These are phyloP conservation scores for Triangularia verruculosa DNA, from an alignment of 2,329 filamentous ascomycete genomes.

Conservation along the genomic window DNA sequence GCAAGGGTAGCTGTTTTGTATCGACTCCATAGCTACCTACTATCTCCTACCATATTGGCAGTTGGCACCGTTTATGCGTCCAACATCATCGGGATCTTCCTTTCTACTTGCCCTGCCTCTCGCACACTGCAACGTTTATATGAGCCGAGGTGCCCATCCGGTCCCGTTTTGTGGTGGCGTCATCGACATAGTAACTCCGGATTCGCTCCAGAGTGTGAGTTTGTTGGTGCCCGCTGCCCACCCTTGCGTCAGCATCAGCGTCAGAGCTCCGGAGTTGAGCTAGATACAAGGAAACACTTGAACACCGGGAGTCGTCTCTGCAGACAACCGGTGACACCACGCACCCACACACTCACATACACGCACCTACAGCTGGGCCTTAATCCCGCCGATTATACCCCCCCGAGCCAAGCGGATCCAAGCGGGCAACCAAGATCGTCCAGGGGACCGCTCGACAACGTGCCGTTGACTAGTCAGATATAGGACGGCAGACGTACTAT, in stretches of 20 bases:
- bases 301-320: neutral
- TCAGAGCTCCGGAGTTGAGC: neutral
- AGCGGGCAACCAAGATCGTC: neutral
- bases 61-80: no score
- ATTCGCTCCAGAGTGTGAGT: neutral
- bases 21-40: neutral
- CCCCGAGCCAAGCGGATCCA: neutral
- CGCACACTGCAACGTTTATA: neutral
- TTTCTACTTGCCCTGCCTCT: neutral
- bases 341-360: no score
- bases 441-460: neutral
- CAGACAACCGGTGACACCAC: neutral
- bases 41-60: neutral
- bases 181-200: neutral
- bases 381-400: neutral
- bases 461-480: neutral
- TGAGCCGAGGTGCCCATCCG: neutral
- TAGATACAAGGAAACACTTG: neutral
- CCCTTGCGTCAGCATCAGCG: conserved; percentile 8
- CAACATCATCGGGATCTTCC: no score
- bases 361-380: neutral
- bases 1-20: neutral
- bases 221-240: neutral
- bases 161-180: neutral
- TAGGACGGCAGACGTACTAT: neutral